phyloP scores from a whole-genome alignment of 345 rosid genomes.

The Rhodamnia argentea region DNA sequence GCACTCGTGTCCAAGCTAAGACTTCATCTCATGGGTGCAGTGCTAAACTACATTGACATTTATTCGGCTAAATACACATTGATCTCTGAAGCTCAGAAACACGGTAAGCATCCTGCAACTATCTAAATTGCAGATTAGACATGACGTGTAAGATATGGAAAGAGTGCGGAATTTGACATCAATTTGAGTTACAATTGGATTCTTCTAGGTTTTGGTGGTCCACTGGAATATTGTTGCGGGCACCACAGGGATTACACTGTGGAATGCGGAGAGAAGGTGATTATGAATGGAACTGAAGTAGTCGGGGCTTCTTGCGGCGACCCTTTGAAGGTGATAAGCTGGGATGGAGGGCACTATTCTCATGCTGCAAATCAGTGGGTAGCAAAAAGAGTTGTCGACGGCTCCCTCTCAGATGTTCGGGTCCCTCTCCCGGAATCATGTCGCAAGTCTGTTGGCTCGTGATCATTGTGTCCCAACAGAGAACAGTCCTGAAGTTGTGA shows the following conservation, averaged over 20 bases:
- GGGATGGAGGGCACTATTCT: conserved; percentile 55
- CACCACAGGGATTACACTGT: conserved; percentile 33
- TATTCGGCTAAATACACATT: conserved; percentile 43
- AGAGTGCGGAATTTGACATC: neutral
- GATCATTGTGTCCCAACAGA: neutral
- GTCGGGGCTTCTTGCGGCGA: conserved; percentile 34
- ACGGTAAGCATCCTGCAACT: neutral
- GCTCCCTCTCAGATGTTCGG: conserved; percentile 49
- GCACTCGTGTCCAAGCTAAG: conserved; percentile 39
- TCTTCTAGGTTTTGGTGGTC: conserved; percentile 35
- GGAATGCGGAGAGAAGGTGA: conserved; percentile 39
- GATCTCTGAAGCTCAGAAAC: neutral
- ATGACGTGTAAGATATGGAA: neutral
- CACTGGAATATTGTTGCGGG: conserved; percentile 56
- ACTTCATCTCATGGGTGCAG: conserved; percentile 48
- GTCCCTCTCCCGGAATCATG: conserved; percentile 53
- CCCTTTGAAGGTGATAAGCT: conserved; percentile 27
- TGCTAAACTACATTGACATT: conserved; percentile 63
- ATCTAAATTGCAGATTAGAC: neutral
- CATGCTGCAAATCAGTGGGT: conserved; percentile 64
- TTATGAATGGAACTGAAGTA: conserved; percentile 28
- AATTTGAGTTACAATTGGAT: neutral
- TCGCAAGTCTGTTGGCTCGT: neutral
- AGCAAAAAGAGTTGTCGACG: conserved; percentile 51
- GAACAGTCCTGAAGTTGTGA: neutral